Base-by-base conservation (phyloP, 2,329 filamentous ascomycete species). In the Pseudogymnoascus sp. region DNA sequence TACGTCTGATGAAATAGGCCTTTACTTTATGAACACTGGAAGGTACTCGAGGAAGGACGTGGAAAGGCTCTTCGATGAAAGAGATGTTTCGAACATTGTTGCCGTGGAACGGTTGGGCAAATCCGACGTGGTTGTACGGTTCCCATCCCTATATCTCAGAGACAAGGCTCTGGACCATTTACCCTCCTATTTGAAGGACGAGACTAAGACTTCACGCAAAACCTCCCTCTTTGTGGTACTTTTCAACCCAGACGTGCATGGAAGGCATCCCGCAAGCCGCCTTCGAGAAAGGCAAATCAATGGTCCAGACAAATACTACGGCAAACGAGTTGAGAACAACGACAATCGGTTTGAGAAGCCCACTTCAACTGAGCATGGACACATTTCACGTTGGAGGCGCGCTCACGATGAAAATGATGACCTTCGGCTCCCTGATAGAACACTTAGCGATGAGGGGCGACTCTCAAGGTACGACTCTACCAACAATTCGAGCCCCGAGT, bases 21-120 rank as follows among this genome's bases (percentile, higher is more conserved):
- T 53, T 33, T 53, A 53, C n/a, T 53, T 53, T 15, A 53, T 53
- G n/a, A 53, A 53, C n/a, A 53, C 43, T 7, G 25, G 43, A 8
- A 53, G 43, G 15, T 53, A 53, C 18, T 53, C 25, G 9, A 53
- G 43, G 43, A 53, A 53, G 9, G 43, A 53, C 30, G 25, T 53
- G n/a, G 43, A 53, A 30, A 30, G 2, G 9, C 25, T 53, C 8
- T 53, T 53, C 9, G 28, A 18, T 2, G 43, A 30, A 15, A 53
- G 25, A 18, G 43, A 33, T 18, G 9, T 4, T 18, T 15, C 12
- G n/a, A 53, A 53, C 43, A 53, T 53, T 12, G 25, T 53, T 11
- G n/a, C n/a, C n/a, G 43, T 53, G 8, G 43, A 30, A 30, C 25
- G 43, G n/a, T 12, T 53, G 25, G n/a, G 25, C 18, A 53, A 53